A percentile compares a stretch with the other conserved stretches of the same genome.
These are phyloP conservation scores for Pyrenophora teres DNA, from an alignment of 2,329 filamentous ascomycete genomes.

Conservation along the genomic window DNA sequence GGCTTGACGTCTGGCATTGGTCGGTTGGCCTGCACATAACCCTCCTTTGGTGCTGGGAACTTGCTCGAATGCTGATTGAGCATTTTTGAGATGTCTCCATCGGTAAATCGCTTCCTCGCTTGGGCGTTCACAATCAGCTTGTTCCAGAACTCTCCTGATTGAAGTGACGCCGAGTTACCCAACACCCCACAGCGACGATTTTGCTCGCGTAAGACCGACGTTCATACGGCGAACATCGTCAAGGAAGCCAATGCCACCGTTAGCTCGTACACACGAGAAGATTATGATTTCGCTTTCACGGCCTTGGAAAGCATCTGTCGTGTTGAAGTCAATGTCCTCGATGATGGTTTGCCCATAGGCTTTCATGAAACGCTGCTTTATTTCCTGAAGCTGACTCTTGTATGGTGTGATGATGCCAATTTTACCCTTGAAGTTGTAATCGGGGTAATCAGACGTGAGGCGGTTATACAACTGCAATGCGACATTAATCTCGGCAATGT, in stretches of 20 bases:
- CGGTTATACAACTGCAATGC: conserved; percentile 84
- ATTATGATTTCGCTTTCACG: conserved; percentile 98
- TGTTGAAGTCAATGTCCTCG: conserved; percentile 92
- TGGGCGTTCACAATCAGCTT: conserved; percentile 83
- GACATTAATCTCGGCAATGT: conserved; percentile 82
- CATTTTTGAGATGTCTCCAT: conserved; percentile 64
- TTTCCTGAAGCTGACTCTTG: conserved; percentile 84
- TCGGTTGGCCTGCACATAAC: conserved; percentile 25
- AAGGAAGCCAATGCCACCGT: conserved; percentile 97
- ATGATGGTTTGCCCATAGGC: conserved; percentile 76
- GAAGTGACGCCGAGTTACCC: conserved; percentile 84
- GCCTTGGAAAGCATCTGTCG: conserved; percentile 96
- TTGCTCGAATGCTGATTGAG: conserved; percentile 58
- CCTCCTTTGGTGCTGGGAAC: conserved; percentile 43
- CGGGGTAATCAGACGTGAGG: conserved; percentile 71
- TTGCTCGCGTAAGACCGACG: conserved; percentile 93
- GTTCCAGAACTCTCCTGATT: conserved; percentile 89
- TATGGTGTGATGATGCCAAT: conserved; percentile 98
- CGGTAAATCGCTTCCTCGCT: conserved; percentile 74
- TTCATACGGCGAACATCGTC: conserved; percentile 99
- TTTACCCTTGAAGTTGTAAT: conserved; percentile 75
- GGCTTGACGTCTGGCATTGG: conserved; percentile 27
- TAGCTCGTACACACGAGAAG: conserved; percentile 96
- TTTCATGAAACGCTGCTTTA: conserved; percentile 74
- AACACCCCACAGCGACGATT: conserved; percentile 96